Evolutionary conservation across 2,329 filamentous ascomycete species (phyloP).

Genomic region (Tolypocladium pustulatum): DNA sequence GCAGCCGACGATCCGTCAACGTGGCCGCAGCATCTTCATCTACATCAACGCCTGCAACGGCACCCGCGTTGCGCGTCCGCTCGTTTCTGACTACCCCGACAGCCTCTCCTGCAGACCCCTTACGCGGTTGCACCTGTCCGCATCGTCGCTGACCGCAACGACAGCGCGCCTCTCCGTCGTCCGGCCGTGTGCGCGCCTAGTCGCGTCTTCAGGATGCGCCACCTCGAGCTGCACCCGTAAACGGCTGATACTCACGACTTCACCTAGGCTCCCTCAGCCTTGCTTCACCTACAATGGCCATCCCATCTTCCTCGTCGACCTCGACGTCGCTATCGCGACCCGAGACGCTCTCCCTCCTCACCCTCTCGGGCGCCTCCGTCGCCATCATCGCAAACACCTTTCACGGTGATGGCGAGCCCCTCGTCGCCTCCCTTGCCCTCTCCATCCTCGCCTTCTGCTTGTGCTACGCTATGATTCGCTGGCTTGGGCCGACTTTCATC

Average conservation of each 20-base stretch:
- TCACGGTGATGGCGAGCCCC: slow-evolving; percentile 74
- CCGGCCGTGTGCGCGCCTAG: not conserved
- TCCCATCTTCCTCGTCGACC: slow-evolving; percentile 15
- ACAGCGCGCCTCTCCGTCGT: not conserved
- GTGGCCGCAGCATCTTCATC: not conserved
- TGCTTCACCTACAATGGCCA: slow-evolving; percentile 12
- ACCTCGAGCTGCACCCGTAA: not conserved
- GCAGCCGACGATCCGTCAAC: not conserved
- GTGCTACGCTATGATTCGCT: slow-evolving; percentile 78
- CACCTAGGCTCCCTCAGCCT: not conserved
- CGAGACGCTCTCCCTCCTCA: slow-evolving; percentile 46
- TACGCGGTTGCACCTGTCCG: not conserved
- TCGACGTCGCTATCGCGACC: slow-evolving; percentile 33
- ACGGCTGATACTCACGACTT: not conserved
- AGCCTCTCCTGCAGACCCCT: not conserved
- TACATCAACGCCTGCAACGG: not conserved
- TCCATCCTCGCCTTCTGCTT: slow-evolving; percentile 75
- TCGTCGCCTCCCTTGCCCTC: slow-evolving; percentile 80
- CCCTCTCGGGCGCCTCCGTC: slow-evolving; percentile 58
- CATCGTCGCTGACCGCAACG: not conserved
- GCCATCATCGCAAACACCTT: slow-evolving; percentile 73
- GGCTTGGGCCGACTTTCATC: slow-evolving; percentile 86
- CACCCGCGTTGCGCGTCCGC: not conserved
- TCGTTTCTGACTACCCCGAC: not conserved
- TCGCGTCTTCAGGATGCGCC: not conserved